Percentiles rank a stretch among this genome's conserved stretches.
phyloP scores from a whole-genome alignment of 345 rosid genomes.

The Melastoma malabathricum region DNA sequence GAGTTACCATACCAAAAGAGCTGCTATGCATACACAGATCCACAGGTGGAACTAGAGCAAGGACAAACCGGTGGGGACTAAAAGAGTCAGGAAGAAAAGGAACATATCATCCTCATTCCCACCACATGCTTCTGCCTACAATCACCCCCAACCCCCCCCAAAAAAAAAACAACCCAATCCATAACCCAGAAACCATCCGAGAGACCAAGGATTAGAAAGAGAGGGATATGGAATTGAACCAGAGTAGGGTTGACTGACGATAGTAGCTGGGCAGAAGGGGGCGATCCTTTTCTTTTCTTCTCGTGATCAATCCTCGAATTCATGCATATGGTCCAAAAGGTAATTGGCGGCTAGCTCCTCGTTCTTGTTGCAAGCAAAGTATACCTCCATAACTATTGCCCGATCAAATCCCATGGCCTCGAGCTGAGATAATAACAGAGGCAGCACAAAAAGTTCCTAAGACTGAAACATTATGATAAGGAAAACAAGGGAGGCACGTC shows the following conservation, averaged over 20 bases:
- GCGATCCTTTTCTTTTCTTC: no score
- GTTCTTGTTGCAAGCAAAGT: conserved; percentile 89
- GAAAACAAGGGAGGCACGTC: not conserved
- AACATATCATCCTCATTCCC: no score
- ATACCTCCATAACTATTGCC: conserved; percentile 63
- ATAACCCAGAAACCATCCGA: not conserved
- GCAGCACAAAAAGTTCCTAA: no score
- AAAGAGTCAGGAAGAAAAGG: no score
- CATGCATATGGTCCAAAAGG: conserved; percentile 85
- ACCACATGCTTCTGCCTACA: no score
- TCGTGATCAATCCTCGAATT: conserved; percentile 53
- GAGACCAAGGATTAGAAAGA: not conserved
- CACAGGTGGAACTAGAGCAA: no score
- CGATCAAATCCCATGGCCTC: conserved; percentile 91
- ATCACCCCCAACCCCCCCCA: no score
- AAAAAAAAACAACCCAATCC: no score
- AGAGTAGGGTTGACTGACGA: not conserved
- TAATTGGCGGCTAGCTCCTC: conserved; percentile 93
- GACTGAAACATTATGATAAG: not conserved
- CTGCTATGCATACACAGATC: no score
- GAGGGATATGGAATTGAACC: not conserved
- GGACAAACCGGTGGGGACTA: no score
- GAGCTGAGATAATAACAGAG: conserved; percentile 26
- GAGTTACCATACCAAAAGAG: no score
- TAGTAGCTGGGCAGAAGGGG: no score